Percentiles rank a stretch among this genome's conserved stretches.
phyloP scores from a whole-genome alignment of 176 grass and related monocot species.

The Aegilops speltoides region DNA sequence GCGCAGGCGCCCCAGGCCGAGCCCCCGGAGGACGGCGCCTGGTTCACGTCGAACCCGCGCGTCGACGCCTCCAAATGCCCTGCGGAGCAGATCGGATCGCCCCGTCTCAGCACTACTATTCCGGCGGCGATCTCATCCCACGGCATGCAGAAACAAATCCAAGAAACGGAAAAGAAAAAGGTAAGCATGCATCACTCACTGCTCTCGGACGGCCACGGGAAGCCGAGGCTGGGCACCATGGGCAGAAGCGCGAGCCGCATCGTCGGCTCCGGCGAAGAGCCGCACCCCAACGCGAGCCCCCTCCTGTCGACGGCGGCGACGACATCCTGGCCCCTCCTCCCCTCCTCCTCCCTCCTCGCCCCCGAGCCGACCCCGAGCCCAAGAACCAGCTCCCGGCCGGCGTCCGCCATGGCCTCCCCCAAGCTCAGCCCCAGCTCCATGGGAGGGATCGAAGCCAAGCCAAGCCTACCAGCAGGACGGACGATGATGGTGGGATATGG shows the following conservation, averaged over 20 bases:
- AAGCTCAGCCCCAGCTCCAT: constrained; percentile 88
- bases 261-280: constrained; percentile 38
- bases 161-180: neutral
- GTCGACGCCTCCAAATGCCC: constrained; percentile 54
- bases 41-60: constrained; percentile 90
- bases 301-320: neutral
- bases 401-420: constrained; percentile 50
- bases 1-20: neutral
- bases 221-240: constrained; percentile 30
- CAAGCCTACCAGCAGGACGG: too few species aligned
- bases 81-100: constrained; percentile 16
- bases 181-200: constrained; percentile 22
- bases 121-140: neutral
- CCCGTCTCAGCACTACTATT: neutral
- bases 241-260: constrained; percentile 62
- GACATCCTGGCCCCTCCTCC: constrained; percentile 3
- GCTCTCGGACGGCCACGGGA: constrained; percentile 51
- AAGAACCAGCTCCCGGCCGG: constrained; percentile 58
- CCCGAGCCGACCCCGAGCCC: constrained; percentile 46
- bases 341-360: neutral
- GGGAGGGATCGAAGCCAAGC: neutral
- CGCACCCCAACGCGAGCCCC: constrained; percentile 11
- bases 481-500: neutral
- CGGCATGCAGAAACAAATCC: neutral
- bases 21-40: constrained; percentile 31